Conservation (phyloP, 768 basidiomycete species). For the Tubosaeta sp. region DNA sequence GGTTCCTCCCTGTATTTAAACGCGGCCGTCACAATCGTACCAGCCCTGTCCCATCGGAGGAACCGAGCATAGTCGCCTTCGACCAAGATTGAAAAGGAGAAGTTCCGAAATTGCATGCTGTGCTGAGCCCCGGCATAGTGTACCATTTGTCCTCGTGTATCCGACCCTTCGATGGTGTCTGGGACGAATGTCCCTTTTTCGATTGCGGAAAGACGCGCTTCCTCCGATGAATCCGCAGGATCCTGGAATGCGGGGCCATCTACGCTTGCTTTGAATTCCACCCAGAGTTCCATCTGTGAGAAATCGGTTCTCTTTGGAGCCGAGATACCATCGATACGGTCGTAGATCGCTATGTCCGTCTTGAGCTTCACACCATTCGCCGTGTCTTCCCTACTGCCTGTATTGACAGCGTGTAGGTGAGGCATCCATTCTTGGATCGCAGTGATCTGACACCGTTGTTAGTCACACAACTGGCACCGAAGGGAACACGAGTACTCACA, state of each 20-base stretch:
- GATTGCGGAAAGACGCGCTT: no score
- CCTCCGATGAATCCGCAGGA: neutral
- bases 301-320: neutral
- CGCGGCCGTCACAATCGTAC: neutral
- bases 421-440: neutral
- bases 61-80: neutral
- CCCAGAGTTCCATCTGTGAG: neutral
- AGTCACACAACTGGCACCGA: neutral
- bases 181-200: neutral
- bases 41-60: neutral
- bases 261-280: neutral
- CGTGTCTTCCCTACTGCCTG: neutral
- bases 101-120: neutral
- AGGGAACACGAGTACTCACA: neutral
- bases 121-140: neutral
- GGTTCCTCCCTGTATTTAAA: neutral
- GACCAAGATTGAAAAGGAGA: neutral
- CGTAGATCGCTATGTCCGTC: neutral
- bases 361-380: neutral
- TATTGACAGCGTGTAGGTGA: no score
- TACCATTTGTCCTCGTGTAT: neutral
- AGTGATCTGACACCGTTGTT: neutral
- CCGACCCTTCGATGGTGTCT: neutral
- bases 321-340: neutral
- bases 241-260: neutral